Evolutionary conservation across 1,284 basidiomycete species (phyloP).

Genomic region (Cutaneotrichosporon sp.): DNA sequence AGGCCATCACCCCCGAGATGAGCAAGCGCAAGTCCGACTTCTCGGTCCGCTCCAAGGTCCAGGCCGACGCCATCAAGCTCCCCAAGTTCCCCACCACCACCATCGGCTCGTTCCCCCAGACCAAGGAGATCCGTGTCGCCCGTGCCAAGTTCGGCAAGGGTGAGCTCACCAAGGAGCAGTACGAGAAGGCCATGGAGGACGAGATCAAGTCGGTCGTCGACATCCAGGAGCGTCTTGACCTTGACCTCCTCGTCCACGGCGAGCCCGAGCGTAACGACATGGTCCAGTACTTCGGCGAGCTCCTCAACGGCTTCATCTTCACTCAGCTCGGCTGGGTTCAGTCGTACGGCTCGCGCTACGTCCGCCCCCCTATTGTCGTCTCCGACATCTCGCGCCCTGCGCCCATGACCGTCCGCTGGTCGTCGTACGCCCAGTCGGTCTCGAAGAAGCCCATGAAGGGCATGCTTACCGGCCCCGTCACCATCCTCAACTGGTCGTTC

Average conservation of each 20-base stretch:
- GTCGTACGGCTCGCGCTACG: constrained; percentile 84
- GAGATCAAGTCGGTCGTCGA: constrained; percentile 93
- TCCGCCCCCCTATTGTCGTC: constrained; percentile 98
- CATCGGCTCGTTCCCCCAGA: constrained; percentile 99
- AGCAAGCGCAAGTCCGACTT: constrained; percentile 91
- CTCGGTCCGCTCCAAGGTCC: constrained; percentile 81
- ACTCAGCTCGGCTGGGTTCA: constrained; percentile 97
- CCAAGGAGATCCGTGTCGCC: constrained; percentile 96
- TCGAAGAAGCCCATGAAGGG: constrained; percentile 98
- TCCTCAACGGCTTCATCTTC: constrained; percentile 84
- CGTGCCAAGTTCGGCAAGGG: constrained; percentile 94
- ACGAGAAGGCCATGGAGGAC: constrained; percentile 98
- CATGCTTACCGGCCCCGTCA: constrained; percentile 95
- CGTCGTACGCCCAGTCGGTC: constrained; percentile 92
- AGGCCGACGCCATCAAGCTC: constrained; percentile 84
- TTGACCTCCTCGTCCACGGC: constrained; percentile 98
- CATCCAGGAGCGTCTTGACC: constrained; percentile 94
- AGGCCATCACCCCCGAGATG: constrained; percentile 83
- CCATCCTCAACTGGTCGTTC: constrained; percentile 99
- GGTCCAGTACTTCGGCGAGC: constrained; percentile 99
- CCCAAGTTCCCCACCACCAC: constrained; percentile 99
- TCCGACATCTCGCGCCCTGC: constrained; percentile 93
- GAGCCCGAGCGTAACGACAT: constrained; percentile 99
- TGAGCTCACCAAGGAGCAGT: constrained; percentile 83
- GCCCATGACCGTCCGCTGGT: constrained; percentile 98